A percentile compares a stretch with the other conserved stretches of the same genome.
Evolutionary conservation across 352 stramenopile species (phyloP).

Genomic region (Globisporangium barbulae): DNA sequence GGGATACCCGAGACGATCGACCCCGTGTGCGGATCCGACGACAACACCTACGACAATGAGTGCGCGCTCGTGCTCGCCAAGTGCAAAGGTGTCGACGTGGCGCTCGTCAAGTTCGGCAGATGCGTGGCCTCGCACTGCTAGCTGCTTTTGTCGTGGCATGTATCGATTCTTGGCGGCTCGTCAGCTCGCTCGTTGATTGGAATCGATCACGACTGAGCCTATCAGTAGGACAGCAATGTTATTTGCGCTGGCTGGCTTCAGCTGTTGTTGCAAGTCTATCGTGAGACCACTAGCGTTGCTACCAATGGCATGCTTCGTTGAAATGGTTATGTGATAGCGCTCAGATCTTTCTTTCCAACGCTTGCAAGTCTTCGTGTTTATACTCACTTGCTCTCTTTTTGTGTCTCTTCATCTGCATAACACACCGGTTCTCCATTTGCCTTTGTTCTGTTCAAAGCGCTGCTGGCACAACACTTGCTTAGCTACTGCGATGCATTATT

Average conservation of each 20-base stretch:
- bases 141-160: neutral
- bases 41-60: neutral
- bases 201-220: no score
- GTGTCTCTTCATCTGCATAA: neutral
- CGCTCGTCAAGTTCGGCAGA: neutral
- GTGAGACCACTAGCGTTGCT: no score
- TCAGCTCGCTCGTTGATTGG: no score
- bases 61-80: constrained; percentile 2
- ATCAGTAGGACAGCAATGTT: no score
- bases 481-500: no score
- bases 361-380: neutral
- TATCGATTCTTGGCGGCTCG: no score
- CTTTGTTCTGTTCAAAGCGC: neutral
- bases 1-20: neutral
- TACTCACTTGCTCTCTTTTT: neutral
- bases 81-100: neutral
- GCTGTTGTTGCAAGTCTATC: no score
- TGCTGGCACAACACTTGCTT: no score
- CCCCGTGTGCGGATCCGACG: neutral
- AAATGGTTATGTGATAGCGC: no score
- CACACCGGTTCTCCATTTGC: neutral
- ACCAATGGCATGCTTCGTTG: no score
- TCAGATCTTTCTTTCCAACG: no score
- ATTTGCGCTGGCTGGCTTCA: no score
- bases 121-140: neutral